These are phyloP conservation scores for Leishmania gerbilli DNA, from an alignment of 208 protist species.

Conservation along the genomic window DNA sequence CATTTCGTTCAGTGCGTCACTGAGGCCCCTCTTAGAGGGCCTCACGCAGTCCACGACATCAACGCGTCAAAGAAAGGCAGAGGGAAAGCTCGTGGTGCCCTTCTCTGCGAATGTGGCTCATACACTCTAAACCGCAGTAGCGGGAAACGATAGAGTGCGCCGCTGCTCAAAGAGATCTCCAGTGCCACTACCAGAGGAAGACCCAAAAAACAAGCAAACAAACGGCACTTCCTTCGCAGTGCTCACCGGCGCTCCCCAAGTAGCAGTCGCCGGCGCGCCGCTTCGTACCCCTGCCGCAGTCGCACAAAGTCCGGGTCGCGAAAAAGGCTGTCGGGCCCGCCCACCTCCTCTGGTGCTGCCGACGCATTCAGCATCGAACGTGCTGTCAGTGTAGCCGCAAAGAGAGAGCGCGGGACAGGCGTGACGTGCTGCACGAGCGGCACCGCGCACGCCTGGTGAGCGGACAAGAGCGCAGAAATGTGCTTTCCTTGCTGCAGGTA, in stretches of 20 bases:
- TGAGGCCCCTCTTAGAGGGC: background rate
- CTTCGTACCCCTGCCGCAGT: slow-evolving; percentile 22
- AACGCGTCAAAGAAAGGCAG: background rate
- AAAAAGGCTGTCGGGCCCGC: slow-evolving; percentile 27
- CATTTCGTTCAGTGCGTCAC: background rate
- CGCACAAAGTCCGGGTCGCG: slow-evolving; percentile 24
- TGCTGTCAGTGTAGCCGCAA: slow-evolving; percentile 24
- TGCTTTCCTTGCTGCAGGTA: slow-evolving; percentile 35
- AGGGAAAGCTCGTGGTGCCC: background rate
- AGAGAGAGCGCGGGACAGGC: background rate
- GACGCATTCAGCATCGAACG: slow-evolving; percentile 13
- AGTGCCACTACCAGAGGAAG: background rate
- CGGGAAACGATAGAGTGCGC: background rate
- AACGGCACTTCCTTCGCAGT: background rate
- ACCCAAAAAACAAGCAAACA: background rate
- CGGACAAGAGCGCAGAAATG: slow-evolving; percentile 39
- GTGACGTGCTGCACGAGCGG: slow-evolving; percentile 34
- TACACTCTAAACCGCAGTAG: background rate
- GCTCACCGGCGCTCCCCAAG: background rate
- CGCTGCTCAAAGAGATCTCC: background rate
- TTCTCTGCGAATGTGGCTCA: background rate
- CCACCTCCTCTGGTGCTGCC: slow-evolving; percentile 3
- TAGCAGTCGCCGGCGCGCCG: slow-evolving; percentile 22
- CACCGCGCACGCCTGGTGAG: slow-evolving; percentile 34
- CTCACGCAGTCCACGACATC: background rate